A percentile compares a stretch with the other conserved stretches of the same genome.
phyloP scores from a whole-genome alignment of 176 grass and related monocot genomes.

The Aegilops umbellulata region DNA sequence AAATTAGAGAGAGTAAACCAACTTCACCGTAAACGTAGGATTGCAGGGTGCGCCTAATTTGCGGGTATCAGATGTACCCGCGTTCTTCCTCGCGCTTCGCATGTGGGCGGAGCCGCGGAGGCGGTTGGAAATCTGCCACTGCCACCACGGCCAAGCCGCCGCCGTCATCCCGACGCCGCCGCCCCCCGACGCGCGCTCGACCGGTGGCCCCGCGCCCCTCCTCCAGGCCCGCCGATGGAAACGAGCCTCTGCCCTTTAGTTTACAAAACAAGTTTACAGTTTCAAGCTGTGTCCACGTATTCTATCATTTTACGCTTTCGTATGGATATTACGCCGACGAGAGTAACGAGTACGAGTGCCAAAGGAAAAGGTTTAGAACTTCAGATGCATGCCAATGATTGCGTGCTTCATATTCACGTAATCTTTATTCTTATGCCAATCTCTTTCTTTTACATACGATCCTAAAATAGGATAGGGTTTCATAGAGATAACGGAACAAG shows the following conservation, averaged over 20 bases:
- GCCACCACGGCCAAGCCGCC: background rate
- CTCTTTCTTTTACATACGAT: too few species aligned
- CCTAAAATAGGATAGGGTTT: too few species aligned
- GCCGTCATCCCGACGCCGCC: too few species aligned
- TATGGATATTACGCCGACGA: background rate
- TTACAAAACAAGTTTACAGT: background rate
- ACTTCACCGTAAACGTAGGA: background rate
- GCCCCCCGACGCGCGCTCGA: background rate
- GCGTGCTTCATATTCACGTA: too few species aligned
- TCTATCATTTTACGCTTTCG: background rate
- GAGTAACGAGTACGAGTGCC: too few species aligned
- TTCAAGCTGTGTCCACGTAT: background rate
- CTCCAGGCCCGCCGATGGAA: background rate
- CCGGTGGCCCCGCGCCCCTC: background rate
- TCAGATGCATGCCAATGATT: too few species aligned
- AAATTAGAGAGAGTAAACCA: background rate
- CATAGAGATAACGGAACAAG: too few species aligned
- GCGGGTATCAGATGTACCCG: background rate
- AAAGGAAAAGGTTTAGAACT: too few species aligned
- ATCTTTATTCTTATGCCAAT: too few species aligned
- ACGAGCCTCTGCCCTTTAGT: background rate
- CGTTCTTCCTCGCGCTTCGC: background rate
- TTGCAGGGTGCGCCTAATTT: background rate
- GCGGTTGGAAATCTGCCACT: background rate
- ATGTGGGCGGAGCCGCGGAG: background rate